Percentiles rank a stretch among this genome's conserved stretches.
These are phyloP conservation scores for Ogataea haglerorum DNA, from an alignment of 805 yeast species.

Conservation along the genomic window DNA sequence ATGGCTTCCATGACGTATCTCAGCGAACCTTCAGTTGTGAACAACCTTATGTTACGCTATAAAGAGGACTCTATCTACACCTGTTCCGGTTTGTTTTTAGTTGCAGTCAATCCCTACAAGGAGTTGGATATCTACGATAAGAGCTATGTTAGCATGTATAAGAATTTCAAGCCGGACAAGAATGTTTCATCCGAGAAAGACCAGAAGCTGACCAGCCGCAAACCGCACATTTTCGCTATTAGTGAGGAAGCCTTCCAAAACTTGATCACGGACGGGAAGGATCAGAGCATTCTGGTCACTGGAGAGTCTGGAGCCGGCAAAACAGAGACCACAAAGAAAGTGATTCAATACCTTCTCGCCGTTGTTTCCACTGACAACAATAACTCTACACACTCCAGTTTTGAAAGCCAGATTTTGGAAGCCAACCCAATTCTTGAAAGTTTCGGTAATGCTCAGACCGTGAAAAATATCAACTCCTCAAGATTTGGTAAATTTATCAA, in stretches of 20 bases:
- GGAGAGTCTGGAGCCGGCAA: slow-evolving; percentile 99
- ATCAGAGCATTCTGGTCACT: slow-evolving; percentile 93
- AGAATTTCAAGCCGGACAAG: slow-evolving; percentile 12
- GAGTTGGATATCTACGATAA: slow-evolving; percentile 65
- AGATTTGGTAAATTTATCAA: slow-evolving; percentile 95
- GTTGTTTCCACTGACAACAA: slow-evolving; percentile 43
- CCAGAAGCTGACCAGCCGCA: slow-evolving; percentile 20
- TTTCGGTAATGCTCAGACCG: slow-evolving; percentile 96
- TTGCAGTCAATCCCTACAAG: slow-evolving; percentile 91
- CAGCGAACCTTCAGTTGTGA: slow-evolving; percentile 93
- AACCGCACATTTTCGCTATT: slow-evolving; percentile 90
- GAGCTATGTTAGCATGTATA: slow-evolving; percentile 51
- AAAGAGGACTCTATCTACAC: slow-evolving; percentile 80
- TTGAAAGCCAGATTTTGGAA: slow-evolving; percentile 82
- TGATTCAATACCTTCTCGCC: slow-evolving; percentile 85
- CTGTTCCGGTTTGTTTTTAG: slow-evolving; percentile 90
- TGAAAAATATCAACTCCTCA: slow-evolving; percentile 89
- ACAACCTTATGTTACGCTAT: slow-evolving; percentile 78
- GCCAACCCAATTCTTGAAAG: slow-evolving; percentile 96
- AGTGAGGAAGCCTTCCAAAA: slow-evolving; percentile 84
- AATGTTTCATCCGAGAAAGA: slow-evolving; percentile 19
- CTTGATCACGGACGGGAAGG: slow-evolving; percentile 60
- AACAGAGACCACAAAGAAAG: slow-evolving; percentile 94
- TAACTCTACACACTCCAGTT: slow-evolving; percentile 36
- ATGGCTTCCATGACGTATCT: slow-evolving; percentile 94